Evolutionary conservation across 768 basidiomycete species (phyloP).

Genomic region (Agaricus blazei): DNA sequence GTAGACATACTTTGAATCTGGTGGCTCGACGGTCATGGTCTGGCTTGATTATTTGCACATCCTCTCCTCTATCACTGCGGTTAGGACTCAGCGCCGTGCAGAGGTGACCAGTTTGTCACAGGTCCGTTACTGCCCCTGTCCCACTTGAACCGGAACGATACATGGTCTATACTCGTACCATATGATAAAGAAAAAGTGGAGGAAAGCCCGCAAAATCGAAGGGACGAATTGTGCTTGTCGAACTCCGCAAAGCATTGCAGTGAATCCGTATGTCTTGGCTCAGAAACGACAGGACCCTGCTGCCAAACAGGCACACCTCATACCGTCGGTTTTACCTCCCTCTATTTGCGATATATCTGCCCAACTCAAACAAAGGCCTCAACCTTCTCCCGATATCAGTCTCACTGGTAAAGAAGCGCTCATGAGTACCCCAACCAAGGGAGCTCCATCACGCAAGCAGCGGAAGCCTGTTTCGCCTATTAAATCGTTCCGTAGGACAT

Average conservation of each 20-base stretch:
- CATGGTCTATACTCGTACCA: not conserved
- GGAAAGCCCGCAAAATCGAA: not conserved
- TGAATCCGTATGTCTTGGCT: too few relatives aligned
- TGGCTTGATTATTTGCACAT: too few relatives aligned
- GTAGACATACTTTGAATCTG: too few relatives aligned
- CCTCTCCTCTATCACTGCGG: too few relatives aligned
- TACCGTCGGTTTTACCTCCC: not conserved
- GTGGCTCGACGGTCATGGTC: too few relatives aligned
- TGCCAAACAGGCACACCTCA: constrained; percentile 6
- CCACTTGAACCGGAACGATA: not conserved
- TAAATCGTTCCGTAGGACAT: not conserved
- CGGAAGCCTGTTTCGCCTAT: not conserved
- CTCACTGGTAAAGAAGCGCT: constrained; percentile 9
- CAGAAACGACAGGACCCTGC: constrained; percentile 3
- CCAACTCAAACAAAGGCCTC: not conserved
- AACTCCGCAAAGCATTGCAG: too few relatives aligned
- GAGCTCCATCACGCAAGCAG: not conserved
- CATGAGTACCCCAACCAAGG: constrained; percentile 1
- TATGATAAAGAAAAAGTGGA: not conserved
- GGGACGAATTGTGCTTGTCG: too few relatives aligned
- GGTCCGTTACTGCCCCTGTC: too few relatives aligned
- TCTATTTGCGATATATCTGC: not conserved
- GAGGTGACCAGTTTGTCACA: too few relatives aligned
- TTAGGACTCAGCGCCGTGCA: too few relatives aligned
- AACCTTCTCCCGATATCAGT: not conserved